phyloP scores from a whole-genome alignment of 2,329 filamentous ascomycete genomes.

The Aspergillus novoparasiticus region DNA sequence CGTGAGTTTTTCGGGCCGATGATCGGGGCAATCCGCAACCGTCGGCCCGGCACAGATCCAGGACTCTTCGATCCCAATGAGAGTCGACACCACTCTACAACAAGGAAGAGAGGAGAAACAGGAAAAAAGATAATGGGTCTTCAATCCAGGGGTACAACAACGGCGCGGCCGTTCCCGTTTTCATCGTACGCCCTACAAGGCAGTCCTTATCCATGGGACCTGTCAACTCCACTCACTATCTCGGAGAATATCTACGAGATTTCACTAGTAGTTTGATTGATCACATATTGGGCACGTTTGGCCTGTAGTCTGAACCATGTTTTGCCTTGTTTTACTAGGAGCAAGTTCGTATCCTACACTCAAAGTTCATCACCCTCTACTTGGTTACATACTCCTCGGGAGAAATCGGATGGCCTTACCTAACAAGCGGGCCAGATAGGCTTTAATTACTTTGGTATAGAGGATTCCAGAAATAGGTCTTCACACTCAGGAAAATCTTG shows the following conservation, averaged over 20 bases:
- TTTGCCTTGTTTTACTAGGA: not conserved
- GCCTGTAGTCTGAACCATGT: no score
- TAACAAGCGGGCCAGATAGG: not conserved
- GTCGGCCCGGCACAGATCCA: not conserved
- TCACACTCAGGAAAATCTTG: not conserved
- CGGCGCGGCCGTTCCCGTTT: not conserved
- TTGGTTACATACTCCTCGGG: not conserved
- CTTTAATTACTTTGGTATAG: not conserved
- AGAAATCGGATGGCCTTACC: not conserved
- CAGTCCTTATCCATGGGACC: not conserved
- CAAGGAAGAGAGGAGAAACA: not conserved
- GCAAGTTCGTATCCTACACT: not conserved
- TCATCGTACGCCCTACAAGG: not conserved
- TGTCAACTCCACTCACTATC: not conserved
- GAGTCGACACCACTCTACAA: not conserved
- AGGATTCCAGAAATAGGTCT: not conserved
- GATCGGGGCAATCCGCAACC: constrained; percentile 1
- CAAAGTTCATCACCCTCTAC: not conserved
- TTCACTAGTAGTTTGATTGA: not conserved
- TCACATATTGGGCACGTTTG: not conserved
- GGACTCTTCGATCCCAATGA: not conserved
- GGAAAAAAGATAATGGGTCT: not conserved
- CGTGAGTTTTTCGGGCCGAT: not conserved
- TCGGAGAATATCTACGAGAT: not conserved
- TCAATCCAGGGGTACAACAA: not conserved